Conservation (phyloP, 495 filamentous ascomycete genomes). For the Cladorrhinum samala region DNA sequence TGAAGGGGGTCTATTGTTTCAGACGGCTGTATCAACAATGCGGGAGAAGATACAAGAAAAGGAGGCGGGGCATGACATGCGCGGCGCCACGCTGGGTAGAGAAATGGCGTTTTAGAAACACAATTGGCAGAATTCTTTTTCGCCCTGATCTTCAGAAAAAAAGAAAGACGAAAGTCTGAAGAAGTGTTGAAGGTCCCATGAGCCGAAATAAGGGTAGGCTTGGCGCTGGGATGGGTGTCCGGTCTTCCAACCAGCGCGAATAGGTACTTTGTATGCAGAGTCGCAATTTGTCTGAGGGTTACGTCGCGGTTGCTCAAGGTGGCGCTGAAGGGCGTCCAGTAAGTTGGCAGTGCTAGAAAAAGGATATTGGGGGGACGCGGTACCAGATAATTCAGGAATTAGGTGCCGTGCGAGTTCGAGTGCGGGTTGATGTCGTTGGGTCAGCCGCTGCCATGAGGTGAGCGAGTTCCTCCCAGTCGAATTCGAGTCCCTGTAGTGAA, state of each 20-base stretch:
- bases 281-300: slow-evolving; percentile 1
- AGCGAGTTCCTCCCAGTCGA: no score
- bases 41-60: slow-evolving; percentile 14
- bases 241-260: neutral
- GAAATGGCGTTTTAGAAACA: neutral
- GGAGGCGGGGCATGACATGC: slow-evolving; percentile 24
- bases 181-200: neutral
- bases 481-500: no score
- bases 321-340: neutral
- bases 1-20: slow-evolving; percentile 25
- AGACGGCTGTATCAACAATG: slow-evolving; percentile 35
- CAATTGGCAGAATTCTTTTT: slow-evolving; percentile 1
- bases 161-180: neutral
- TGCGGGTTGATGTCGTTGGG: no score
- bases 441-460: no score
- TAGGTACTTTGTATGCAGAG: neutral
- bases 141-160: neutral
- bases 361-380: neutral
- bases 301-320: neutral
- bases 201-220: slow-evolving; percentile 3
- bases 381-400: neutral
- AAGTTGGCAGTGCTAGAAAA: neutral
- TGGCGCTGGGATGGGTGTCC: neutral
- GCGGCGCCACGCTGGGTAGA: slow-evolving; percentile 9
- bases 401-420: no score